phyloP scores from a whole-genome alignment of 805 yeast genomes.

The Ogataea glucozyma region DNA sequence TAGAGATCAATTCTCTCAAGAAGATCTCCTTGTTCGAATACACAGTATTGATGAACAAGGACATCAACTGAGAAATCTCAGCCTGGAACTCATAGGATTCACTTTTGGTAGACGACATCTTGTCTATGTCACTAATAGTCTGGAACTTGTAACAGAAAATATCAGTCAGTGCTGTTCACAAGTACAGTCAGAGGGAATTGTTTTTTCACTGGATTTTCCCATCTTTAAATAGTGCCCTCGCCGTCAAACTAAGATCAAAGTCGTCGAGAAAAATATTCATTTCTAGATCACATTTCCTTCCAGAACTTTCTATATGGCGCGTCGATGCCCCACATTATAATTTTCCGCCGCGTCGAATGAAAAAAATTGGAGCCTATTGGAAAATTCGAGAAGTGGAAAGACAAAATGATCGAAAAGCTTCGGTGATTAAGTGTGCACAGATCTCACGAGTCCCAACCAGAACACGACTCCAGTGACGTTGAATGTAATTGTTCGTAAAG shows the following conservation, averaged over 20 bases:
- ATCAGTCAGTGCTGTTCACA: neutral
- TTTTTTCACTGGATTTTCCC: constrained; percentile 4
- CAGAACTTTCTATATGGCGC: constrained; percentile 20
- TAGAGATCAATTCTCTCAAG: constrained; percentile 97
- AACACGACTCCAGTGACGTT: too few relatives aligned
- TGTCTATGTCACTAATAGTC: constrained; percentile 13
- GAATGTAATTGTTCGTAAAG: too few relatives aligned
- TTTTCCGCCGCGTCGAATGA: constrained; percentile 12
- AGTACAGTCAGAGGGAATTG: neutral
- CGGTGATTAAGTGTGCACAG: too few relatives aligned
- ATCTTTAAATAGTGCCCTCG: constrained; percentile 10
- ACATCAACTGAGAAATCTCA: constrained; percentile 99
- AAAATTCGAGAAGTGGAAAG: too few relatives aligned
- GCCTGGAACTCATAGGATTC: constrained; percentile 98
- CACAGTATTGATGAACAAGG: constrained; percentile 99
- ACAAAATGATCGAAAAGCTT: too few relatives aligned
- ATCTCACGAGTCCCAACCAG: too few relatives aligned
- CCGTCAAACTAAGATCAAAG: constrained; percentile 7
- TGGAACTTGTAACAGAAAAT: constrained; percentile 3
- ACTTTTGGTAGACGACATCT: constrained; percentile 39
- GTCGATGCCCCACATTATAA: constrained; percentile 5
- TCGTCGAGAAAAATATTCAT: constrained; percentile 14
- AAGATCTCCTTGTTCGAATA: constrained; percentile 99
- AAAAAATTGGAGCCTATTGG: neutral
- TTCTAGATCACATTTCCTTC: constrained; percentile 15